Conservation (phyloP, 768 basidiomycete genomes). For the Mycena crocata region DNA sequence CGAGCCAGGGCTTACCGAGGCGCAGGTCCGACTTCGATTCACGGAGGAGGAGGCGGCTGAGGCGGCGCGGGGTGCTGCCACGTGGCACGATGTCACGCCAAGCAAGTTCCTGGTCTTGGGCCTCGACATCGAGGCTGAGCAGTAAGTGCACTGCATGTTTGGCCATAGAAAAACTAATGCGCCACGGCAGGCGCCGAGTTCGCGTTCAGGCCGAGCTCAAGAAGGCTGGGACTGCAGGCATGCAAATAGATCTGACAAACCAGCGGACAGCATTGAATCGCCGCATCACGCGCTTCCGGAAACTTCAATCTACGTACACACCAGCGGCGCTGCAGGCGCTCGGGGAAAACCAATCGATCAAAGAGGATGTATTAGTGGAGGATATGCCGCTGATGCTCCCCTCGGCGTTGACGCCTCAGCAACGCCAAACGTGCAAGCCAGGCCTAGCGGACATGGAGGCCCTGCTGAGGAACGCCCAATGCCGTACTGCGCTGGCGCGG, state of each 20-base stretch:
- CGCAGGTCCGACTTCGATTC: not conserved
- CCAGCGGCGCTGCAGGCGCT: too few species aligned
- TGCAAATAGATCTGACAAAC: not conserved
- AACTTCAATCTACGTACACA: too few species aligned
- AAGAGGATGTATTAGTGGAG: too few species aligned
- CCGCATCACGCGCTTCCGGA: too few species aligned
- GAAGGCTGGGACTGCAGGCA: not conserved
- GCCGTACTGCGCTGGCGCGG: constrained; percentile 31
- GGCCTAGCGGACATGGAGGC: constrained; percentile 36
- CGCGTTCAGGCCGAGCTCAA: constrained; percentile 30
- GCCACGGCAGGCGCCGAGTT: constrained; percentile 19
- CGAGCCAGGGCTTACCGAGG: not conserved
- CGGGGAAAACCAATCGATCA: too few species aligned
- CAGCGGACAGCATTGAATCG: not conserved
- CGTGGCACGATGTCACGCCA: constrained; percentile 1
- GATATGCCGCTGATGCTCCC: constrained; percentile 25
- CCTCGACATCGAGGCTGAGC: constrained; percentile 4
- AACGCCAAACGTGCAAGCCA: not conserved
- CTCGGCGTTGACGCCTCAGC: constrained; percentile 15
- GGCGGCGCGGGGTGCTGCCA: not conserved
- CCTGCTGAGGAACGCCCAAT: constrained; percentile 35
- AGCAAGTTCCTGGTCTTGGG: not conserved
- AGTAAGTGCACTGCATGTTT: too few species aligned
- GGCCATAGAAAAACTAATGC: too few species aligned
- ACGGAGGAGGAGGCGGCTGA: not conserved